Evolutionary conservation across 441 rosid species (phyloP).

Genomic region (Pelargonium citronellum): DNA sequence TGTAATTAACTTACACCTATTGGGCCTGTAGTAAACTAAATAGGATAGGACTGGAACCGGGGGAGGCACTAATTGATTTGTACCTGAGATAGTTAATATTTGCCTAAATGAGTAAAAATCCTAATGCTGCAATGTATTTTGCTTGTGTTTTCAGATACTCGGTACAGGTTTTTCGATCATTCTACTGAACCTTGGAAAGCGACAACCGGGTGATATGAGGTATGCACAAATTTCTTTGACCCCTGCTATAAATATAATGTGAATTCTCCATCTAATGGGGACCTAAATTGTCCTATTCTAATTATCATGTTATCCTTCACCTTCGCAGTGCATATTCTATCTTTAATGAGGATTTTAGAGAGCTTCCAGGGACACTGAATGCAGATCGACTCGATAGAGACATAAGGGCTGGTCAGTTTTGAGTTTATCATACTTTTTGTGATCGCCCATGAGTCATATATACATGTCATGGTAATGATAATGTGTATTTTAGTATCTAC

Average conservation of each 20-base stretch:
- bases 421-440: conserved; percentile 24
- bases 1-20: neutral
- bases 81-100: neutral
- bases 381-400: conserved; percentile 77
- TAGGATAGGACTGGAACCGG: neutral
- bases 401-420: conserved; percentile 66
- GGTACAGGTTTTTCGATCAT: conserved; percentile 72
- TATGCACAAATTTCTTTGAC: conserved; percentile 19
- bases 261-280: neutral
- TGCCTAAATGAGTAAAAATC: conserved; percentile 2
- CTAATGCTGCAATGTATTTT: conserved; percentile 7
- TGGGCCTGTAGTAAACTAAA: neutral
- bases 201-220: conserved; percentile 86
- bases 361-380: conserved; percentile 84
- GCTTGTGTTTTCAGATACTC: conserved; percentile 48
- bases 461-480: neutral
- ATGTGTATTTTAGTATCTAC: conserved; percentile 9
- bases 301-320: neutral
- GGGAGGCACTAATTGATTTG: neutral
- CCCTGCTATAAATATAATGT: neutral
- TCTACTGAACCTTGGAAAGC: conserved; percentile 70
- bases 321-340: conserved; percentile 81
- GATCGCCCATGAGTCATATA: neutral
- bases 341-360: conserved; percentile 85
- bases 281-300: neutral